Evolutionary conservation across 805 yeast species (phyloP).

Genomic region (Barnettozyma sp.): DNA sequence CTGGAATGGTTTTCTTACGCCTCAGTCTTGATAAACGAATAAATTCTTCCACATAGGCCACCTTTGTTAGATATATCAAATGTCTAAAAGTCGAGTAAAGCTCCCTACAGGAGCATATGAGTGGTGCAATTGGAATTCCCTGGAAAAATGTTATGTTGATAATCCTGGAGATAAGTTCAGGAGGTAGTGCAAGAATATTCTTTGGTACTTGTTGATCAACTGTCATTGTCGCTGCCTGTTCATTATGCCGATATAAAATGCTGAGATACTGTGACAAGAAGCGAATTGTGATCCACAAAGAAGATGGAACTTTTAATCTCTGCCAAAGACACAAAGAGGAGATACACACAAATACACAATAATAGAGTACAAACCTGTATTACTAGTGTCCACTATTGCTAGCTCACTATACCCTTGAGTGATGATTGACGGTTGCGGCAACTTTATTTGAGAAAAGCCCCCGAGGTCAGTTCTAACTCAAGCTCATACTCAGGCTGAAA

Average conservation of each 20-base stretch:
- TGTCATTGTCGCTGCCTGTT: too few species aligned
- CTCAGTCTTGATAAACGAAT: not conserved
- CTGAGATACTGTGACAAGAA: too few species aligned
- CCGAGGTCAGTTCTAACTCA: constrained; percentile 31
- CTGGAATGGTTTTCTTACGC: too few species aligned
- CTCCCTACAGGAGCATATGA: constrained; percentile 10
- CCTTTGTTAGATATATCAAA: constrained; percentile 13
- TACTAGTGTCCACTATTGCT: not conserved
- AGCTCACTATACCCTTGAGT: not conserved
- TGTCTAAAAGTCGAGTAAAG: constrained; percentile 9
- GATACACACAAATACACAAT: too few species aligned
- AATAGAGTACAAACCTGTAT: not conserved
- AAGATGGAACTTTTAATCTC: too few species aligned
- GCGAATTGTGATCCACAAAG: too few species aligned
- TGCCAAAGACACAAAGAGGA: too few species aligned
- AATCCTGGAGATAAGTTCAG: constrained; percentile 13
- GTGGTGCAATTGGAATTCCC: constrained; percentile 11
- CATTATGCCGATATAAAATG: too few species aligned
- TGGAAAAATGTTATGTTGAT: constrained; percentile 6
- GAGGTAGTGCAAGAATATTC: constrained; percentile 13
- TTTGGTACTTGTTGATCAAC: not conserved
- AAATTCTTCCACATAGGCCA: constrained; percentile 7
- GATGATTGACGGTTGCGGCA: too few species aligned
- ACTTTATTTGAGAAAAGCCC: constrained; percentile 21
- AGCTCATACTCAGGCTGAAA: constrained; percentile 63